phyloP scores from a whole-genome alignment of 2,329 filamentous ascomycete genomes.

The Fusarium succisae region DNA sequence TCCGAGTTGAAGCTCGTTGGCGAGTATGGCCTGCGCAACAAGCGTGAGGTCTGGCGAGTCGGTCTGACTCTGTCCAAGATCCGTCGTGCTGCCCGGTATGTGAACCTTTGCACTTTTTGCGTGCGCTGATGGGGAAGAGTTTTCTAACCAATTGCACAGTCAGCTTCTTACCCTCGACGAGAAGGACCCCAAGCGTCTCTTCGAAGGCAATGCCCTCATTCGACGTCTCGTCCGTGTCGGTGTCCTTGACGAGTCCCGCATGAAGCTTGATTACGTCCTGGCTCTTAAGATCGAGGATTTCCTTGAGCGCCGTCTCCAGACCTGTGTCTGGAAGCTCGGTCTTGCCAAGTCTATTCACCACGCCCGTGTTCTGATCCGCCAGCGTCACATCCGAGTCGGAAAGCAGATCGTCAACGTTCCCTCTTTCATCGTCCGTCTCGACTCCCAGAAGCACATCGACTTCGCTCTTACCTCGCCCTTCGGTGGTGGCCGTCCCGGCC shows the following conservation, averaged over 20 bases:
- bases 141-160: constrained; percentile 65
- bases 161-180: constrained; percentile 99
- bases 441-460: constrained; percentile 99
- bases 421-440: constrained; percentile 98
- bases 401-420: constrained; percentile 99
- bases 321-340: constrained; percentile 99
- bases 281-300: constrained; percentile 99
- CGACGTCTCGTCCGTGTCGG: constrained; percentile 99
- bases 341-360: constrained; percentile 99
- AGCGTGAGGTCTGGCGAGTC: constrained; percentile 99
- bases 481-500: constrained; percentile 94
- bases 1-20: constrained; percentile 99
- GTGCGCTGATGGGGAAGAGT: neutral
- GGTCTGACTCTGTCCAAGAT: constrained; percentile 99
- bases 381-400: constrained; percentile 99
- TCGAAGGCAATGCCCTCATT: constrained; percentile 99
- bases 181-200: constrained; percentile 99
- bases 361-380: constrained; percentile 99
- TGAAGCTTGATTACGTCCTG: constrained; percentile 99
- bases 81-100: constrained; percentile 99
- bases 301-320: constrained; percentile 99
- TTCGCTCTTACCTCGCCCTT: constrained; percentile 98
- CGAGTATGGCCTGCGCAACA: constrained; percentile 99
- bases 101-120: neutral
- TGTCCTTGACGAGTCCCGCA: constrained; percentile 99